Evolutionary conservation across 164 flowering plant species (phyloP), one percentile per base, ranked within the genome.

Genomic region (Annona cherimola): DNA sequence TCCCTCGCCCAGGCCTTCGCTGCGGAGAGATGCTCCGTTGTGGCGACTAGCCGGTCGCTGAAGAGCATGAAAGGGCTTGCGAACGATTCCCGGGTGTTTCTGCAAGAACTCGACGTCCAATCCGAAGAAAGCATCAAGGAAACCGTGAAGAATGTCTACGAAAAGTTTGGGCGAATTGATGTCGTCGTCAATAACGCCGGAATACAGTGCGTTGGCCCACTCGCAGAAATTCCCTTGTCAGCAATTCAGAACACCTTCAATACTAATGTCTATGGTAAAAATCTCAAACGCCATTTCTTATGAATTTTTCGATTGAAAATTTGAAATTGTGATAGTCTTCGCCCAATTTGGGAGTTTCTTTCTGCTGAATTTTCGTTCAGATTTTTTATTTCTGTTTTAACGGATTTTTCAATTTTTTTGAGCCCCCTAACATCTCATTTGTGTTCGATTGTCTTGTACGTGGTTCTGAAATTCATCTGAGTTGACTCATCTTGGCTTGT

Each of bases 181-280:
- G 73, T 93, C 16, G 60, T 95, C 35, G 96, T 95, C 14, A 95
- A 95, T 45, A 95, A 95, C 64, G 99, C 99, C n/a, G 99, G 98
- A 12, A 82, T 95, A 14, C 93, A 83, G 45, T 91, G 97, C 67
- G 79, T 95, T 39, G 98, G 92, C 6, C 99, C 99, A 46, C 80
- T 93, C 44, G 99, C 96, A 11, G 99, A 93, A 77, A 67, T 93
- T 19, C 98, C 98, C 26, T 46, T 93, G 4, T 75, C 96, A 62
- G 70, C 86, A 2, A 2, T 93, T 43, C 75, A 90, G 67, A 46
- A 75, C 3, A 83, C 97, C 4, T 95, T 86, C 80, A 74, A 90
- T 63, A 89, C 98, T 71, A 95, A 95, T 78, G 90, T 95, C 45
- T 95, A 61, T 66, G 99, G 97, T 90, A 26, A 26, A 26, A 80